These are phyloP conservation scores for Pseudopithomyces chartarum DNA, from an alignment of 2,329 filamentous ascomycete genomes.

Conservation along the genomic window DNA sequence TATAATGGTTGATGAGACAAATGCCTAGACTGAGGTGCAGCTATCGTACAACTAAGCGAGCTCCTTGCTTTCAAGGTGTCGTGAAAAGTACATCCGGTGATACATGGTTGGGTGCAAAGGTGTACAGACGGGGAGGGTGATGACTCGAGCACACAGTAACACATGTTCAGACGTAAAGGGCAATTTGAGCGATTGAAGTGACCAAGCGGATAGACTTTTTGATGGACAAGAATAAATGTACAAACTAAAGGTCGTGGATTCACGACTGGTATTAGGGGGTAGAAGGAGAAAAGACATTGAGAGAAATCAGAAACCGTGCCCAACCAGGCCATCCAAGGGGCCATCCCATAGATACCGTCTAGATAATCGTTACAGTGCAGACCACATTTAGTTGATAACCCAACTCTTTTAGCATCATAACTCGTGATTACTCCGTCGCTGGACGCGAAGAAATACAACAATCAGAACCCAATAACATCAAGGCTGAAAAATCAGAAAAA, in stretches of 20 bases:
- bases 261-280: slow-evolving; percentile 4
- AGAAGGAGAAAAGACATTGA: background rate
- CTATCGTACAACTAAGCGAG: background rate
- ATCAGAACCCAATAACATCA: background rate
- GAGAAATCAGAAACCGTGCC: background rate
- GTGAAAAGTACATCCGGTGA: background rate
- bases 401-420: slow-evolving; percentile 3
- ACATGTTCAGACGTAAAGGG: background rate
- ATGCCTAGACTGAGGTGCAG: background rate
- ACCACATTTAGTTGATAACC: background rate
- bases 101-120: background rate
- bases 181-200: background rate
- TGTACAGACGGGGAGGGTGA: background rate
- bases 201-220: background rate
- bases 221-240: background rate
- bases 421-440: slow-evolving; percentile 9
- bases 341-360: slow-evolving; percentile 1
- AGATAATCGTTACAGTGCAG: slow-evolving; percentile 1
- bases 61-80: slow-evolving; percentile 2
- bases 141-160: no score
- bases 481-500: background rate
- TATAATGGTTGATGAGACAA: background rate
- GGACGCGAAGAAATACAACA: background rate
- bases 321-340: background rate
- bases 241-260: background rate